Percentiles rank a stretch among this genome's conserved stretches.
These are phyloP conservation scores for Dioscorea cayenensis DNA, from an alignment of 116 monocot genomes.

Conservation along the genomic window DNA sequence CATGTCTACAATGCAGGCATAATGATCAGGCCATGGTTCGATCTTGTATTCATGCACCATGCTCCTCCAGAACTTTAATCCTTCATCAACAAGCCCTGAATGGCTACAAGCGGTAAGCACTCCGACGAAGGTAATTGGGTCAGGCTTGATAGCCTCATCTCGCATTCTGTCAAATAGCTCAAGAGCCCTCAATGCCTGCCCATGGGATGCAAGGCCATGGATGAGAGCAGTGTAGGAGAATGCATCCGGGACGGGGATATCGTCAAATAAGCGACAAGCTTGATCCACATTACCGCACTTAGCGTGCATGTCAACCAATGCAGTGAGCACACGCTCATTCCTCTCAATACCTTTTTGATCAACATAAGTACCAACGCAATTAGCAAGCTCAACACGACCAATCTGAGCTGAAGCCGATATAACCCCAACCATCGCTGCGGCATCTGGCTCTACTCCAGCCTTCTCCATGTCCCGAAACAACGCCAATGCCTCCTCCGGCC, in stretches of 20 bases:
- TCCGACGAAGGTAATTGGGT: conserved; percentile 50
- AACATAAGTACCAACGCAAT: conserved; percentile 38
- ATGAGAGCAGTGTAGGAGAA: conserved; percentile 66
- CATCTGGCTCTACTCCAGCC: conserved; percentile 32
- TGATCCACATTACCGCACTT: conserved; percentile 65
- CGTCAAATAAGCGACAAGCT: conserved; percentile 39
- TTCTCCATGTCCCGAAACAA: conserved; percentile 45
- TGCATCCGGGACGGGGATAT: conserved; percentile 37
- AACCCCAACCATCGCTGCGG: conserved; percentile 45
- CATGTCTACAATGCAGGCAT: conserved; percentile 66
- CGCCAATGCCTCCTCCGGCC: conserved; percentile 33
- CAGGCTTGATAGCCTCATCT: conserved; percentile 25
- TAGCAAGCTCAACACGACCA: conserved; percentile 33
- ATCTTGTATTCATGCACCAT: conserved; percentile 44
- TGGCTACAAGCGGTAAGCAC: conserved; percentile 72
- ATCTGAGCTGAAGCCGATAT: conserved; percentile 48
- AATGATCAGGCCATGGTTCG: conserved; percentile 47
- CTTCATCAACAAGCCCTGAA: conserved; percentile 50
- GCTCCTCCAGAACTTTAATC: conserved; percentile 39
- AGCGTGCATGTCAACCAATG: conserved; percentile 67
- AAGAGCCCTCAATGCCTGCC: conserved; percentile 40
- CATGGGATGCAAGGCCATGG: conserved; percentile 64
- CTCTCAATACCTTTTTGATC: conserved; percentile 45
- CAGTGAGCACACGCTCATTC: conserved; percentile 60
- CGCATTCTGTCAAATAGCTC: conserved; percentile 46